A percentile compares a stretch with the other conserved stretches of the same genome.
Evolutionary conservation across 139 green algal species (phyloP).

Genomic region (Micractinium conductrix): DNA sequence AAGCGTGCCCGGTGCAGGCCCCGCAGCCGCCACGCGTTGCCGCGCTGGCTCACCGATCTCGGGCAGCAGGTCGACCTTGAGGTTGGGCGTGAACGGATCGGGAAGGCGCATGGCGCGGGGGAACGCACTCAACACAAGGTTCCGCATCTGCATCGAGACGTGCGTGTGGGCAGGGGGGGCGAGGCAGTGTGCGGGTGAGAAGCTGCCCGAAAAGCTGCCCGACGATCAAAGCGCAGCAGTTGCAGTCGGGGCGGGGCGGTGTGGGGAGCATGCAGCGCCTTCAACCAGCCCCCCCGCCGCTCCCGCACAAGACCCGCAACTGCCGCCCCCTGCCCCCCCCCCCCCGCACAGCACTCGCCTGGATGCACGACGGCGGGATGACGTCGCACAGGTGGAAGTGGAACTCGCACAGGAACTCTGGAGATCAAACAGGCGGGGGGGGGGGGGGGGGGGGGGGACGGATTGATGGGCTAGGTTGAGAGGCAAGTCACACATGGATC

Average conservation of each 20-base stretch:
- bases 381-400: slow-evolving; percentile 94
- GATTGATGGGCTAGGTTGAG: too few relatives aligned
- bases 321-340: not conserved
- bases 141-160: slow-evolving; percentile 80
- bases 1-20: too few relatives aligned
- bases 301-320: not conserved
- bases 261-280: not conserved
- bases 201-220: too few relatives aligned
- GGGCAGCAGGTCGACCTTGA: slow-evolving; percentile 97
- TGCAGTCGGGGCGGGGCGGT: too few relatives aligned
- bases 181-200: not conserved
- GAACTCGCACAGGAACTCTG: slow-evolving; percentile 98
- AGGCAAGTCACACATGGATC: too few relatives aligned
- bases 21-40: too few relatives aligned
- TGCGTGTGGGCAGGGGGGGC: not conserved
- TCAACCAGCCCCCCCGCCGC: not conserved
- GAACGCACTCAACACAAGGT: slow-evolving; percentile 97
- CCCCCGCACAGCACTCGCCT: slow-evolving; percentile 45
- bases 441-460: too few relatives aligned
- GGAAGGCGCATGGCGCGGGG: slow-evolving; percentile 97
- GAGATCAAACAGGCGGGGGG: too few relatives aligned
- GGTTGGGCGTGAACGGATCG: slow-evolving; percentile 98
- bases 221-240: too few relatives aligned
- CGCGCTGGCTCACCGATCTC: too few relatives aligned
- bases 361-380: slow-evolving; percentile 94